phyloP scores from a whole-genome alignment of 2,329 filamentous ascomycete genomes.

The Mariannaea sp. region DNA sequence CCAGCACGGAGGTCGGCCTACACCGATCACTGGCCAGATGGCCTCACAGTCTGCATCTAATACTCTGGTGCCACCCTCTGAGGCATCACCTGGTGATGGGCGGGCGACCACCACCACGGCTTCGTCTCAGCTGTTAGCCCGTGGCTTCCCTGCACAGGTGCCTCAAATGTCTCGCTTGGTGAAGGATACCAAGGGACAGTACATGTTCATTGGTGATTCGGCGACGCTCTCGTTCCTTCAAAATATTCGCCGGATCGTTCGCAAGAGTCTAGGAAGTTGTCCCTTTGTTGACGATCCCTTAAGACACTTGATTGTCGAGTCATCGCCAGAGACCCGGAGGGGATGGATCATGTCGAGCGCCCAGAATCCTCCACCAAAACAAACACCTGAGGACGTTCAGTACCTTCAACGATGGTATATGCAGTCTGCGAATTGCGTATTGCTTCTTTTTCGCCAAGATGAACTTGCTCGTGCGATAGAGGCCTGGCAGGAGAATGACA shows the following conservation, averaged over 20 bases:
- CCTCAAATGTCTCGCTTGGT: constrained; percentile 41
- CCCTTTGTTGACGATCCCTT: constrained; percentile 43
- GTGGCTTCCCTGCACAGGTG: constrained; percentile 32
- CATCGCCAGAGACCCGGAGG: constrained; percentile 36
- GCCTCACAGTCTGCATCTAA: neutral
- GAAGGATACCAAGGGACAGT: constrained; percentile 40
- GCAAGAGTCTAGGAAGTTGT: constrained; percentile 39
- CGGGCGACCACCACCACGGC: too few relatives aligned
- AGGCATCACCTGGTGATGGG: constrained; percentile 12
- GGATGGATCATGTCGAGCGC: constrained; percentile 37
- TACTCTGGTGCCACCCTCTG: constrained; percentile 9
- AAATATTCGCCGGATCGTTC: constrained; percentile 42
- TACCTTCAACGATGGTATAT: constrained; percentile 42
- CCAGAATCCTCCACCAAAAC: constrained; percentile 33
- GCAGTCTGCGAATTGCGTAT: constrained; percentile 34
- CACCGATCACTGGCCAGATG: constrained; percentile 2
- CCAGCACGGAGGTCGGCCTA: constrained; percentile 7
- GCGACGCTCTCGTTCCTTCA: constrained; percentile 43
- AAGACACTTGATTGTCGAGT: constrained; percentile 42
- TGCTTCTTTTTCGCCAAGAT: constrained; percentile 41
- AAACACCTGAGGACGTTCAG: constrained; percentile 31
- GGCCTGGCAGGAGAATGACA: constrained; percentile 37
- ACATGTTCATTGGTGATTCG: constrained; percentile 46
- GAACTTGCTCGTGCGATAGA: constrained; percentile 35
- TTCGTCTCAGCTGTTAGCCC: constrained; percentile 30